Evolutionary conservation across 2,329 filamentous ascomycete genomes (phyloP).

Genomic region (Cladorrhinum sp.): DNA sequence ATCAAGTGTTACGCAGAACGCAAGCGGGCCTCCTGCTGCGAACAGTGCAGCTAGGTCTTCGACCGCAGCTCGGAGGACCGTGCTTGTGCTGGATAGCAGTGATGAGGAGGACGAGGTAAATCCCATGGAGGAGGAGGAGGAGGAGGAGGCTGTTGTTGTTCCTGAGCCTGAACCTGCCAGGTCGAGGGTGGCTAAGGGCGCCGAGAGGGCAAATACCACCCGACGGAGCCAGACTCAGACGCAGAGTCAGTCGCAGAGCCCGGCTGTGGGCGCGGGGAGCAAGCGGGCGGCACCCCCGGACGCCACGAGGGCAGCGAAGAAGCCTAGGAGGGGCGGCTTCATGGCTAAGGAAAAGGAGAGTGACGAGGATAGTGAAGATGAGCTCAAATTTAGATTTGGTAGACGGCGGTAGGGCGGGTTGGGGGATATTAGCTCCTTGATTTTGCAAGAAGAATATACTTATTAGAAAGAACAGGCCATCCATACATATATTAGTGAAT

Average conservation of each 20-base stretch:
- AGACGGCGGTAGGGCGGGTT: slow-evolving; percentile 39
- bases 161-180: slow-evolving; percentile 28
- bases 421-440: too few species aligned
- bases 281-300: slow-evolving; percentile 36
- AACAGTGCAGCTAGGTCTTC: background rate
- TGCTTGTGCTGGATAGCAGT: slow-evolving; percentile 37
- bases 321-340: slow-evolving; percentile 30
- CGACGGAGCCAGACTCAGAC: slow-evolving; percentile 25
- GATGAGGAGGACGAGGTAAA: slow-evolving; percentile 33
- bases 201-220: slow-evolving; percentile 29
- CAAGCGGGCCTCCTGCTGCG: slow-evolving; percentile 29
- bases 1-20: slow-evolving; percentile 23
- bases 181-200: slow-evolving; percentile 34
- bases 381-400: slow-evolving; percentile 55
- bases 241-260: slow-evolving; percentile 24
- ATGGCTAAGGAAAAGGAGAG: slow-evolving; percentile 6
- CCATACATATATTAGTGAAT: too few species aligned
- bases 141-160: slow-evolving; percentile 20
- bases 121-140: slow-evolving; percentile 13
- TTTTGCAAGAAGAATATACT: too few species aligned
- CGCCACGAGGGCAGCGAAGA: slow-evolving; percentile 36
- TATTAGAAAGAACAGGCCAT: too few species aligned
- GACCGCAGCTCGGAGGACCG: slow-evolving; percentile 17
- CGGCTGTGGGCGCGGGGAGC: slow-evolving; percentile 21
- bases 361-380: slow-evolving; percentile 50